phyloP scores from a whole-genome alignment of 169 alveolate genomes.

The Plasmodium vivax region DNA sequence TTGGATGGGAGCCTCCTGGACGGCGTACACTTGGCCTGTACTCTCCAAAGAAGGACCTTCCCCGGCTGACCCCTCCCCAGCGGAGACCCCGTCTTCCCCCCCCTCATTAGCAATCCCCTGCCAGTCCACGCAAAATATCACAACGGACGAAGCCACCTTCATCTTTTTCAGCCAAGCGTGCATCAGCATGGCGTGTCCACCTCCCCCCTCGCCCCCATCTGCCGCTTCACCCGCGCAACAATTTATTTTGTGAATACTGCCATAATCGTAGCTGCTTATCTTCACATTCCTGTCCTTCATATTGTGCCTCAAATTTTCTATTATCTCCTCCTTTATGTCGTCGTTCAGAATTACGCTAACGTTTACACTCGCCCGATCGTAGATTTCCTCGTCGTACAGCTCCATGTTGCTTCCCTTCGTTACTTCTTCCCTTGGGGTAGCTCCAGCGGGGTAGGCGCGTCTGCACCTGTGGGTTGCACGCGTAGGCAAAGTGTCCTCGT shows the following conservation, averaged over 20 bases:
- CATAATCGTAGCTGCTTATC: constrained; percentile 62
- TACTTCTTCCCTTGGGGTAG: background rate
- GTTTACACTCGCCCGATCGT: constrained; percentile 59
- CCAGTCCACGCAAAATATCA: constrained; percentile 69
- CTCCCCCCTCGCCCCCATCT: background rate
- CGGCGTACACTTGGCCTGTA: background rate
- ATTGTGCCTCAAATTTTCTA: constrained; percentile 34
- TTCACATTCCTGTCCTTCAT: constrained; percentile 47
- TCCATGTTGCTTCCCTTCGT: constrained; percentile 20
- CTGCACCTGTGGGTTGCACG: background rate
- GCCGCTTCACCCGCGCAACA: background rate
- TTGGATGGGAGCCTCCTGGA: background rate
- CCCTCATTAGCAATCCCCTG: constrained; percentile 32
- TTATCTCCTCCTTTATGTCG: constrained; percentile 52
- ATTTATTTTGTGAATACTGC: constrained; percentile 41
- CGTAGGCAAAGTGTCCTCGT: background rate
- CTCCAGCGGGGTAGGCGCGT: background rate
- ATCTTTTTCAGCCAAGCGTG: constrained; percentile 41
- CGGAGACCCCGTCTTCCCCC: background rate
- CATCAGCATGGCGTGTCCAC: background rate
- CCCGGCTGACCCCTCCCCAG: background rate
- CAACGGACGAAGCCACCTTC: constrained; percentile 46
- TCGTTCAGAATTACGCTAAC: constrained; percentile 41
- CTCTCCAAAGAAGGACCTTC: background rate
- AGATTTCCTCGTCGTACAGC: constrained; percentile 39